Evolutionary conservation across 176 grass and related monocot species (phyloP).

Genomic region (Oryza glumipatula): DNA sequence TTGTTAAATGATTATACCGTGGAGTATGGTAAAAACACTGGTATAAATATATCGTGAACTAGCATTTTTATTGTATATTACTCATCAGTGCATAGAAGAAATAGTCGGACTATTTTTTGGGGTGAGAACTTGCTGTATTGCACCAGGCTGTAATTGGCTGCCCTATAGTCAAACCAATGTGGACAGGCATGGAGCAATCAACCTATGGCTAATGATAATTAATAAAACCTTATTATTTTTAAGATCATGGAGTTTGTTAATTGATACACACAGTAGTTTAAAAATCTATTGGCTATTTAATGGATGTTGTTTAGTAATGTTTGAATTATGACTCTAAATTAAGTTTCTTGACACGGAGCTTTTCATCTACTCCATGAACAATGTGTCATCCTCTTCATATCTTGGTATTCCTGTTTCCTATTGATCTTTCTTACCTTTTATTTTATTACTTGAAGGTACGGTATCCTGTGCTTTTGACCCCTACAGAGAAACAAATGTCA

Average conservation of each 20-base stretch:
- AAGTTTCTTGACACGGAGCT: background rate
- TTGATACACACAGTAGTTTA: background rate
- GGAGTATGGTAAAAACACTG: background rate
- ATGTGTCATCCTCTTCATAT: conserved; percentile 15
- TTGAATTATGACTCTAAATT: conserved; percentile 2
- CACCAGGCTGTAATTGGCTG: background rate
- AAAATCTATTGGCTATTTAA: conserved; percentile 19
- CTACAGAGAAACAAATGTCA: conserved; percentile 96
- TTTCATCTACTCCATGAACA: conserved; percentile 22
- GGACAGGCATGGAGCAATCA: background rate
- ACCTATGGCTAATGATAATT: background rate
- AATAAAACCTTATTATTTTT: background rate
- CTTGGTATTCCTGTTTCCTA: conserved; percentile 23
- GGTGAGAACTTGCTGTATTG: background rate
- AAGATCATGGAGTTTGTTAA: background rate
- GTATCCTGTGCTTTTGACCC: conserved; percentile 94
- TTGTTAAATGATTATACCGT: background rate
- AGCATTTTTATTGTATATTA: background rate
- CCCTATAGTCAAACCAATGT: background rate
- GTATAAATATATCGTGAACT: background rate
- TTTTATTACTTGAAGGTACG: conserved; percentile 73
- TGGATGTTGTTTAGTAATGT: conserved; percentile 19
- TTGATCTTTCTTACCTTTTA: conserved; percentile 14
- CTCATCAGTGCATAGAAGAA: background rate
- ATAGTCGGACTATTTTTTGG: background rate